phyloP scores from a whole-genome alignment of 169 alveolate genomes.

The Babesia ovis region DNA sequence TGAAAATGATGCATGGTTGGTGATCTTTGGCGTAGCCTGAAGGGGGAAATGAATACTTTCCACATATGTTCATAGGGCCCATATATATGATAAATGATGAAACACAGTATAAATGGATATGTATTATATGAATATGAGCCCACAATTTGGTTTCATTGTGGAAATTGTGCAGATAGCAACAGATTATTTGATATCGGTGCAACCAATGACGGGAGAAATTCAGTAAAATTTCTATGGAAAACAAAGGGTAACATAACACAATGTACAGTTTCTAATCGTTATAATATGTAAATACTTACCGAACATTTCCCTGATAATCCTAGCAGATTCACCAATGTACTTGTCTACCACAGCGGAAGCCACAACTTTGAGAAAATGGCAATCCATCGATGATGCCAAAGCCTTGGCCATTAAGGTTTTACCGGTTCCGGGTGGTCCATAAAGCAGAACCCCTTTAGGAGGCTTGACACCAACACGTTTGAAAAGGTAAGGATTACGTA shows the following conservation, averaged over 20 bases:
- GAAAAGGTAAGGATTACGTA: constrained; percentile 96
- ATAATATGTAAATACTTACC: constrained; percentile 66
- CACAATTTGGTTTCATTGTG: too few species aligned
- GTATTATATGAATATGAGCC: too few species aligned
- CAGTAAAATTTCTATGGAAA: too few species aligned
- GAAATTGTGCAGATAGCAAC: too few species aligned
- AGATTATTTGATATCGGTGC: neutral
- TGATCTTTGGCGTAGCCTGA: constrained; percentile 96
- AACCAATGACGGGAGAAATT: too few species aligned
- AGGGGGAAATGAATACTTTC: too few species aligned
- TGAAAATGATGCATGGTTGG: constrained; percentile 98
- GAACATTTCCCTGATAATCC: constrained; percentile 98
- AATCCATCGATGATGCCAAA: constrained; percentile 96
- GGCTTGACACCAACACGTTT: constrained; percentile 98
- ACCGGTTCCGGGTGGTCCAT: constrained; percentile 99
- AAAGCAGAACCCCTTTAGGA: constrained; percentile 98
- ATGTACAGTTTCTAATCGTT: too few species aligned
- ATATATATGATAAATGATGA: too few species aligned
- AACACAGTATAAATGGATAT: too few species aligned
- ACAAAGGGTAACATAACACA: too few species aligned
- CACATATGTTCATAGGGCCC: too few species aligned
- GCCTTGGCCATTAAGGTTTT: constrained; percentile 99
- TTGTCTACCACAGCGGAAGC: constrained; percentile 97
- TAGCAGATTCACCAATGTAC: constrained; percentile 99
- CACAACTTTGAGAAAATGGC: constrained; percentile 97